Conservation (phyloP, 106 monocot genomes). For the Iris macrosiphon region DNA sequence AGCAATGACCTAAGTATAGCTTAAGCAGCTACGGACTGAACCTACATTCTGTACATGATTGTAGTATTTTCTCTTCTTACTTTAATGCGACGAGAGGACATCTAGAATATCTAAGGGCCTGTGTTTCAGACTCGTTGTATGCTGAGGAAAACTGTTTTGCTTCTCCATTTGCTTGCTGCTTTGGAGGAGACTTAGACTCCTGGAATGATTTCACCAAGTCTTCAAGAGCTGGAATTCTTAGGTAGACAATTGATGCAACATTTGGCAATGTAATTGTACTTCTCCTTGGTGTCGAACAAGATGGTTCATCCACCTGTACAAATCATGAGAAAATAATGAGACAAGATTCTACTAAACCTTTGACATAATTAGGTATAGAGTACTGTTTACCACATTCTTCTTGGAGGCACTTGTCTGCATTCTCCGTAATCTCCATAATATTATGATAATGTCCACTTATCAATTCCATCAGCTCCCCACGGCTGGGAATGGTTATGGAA, state of each 20-base stretch:
- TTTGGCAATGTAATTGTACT: slow-evolving; percentile 48
- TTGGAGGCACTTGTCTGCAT: slow-evolving; percentile 42
- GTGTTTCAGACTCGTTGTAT: slow-evolving; percentile 27
- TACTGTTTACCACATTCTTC: slow-evolving; percentile 61
- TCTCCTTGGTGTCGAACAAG: slow-evolving; percentile 72
- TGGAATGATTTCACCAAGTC: slow-evolving; percentile 68
- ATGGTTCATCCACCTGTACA: slow-evolving; percentile 64
- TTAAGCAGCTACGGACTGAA: too few relatives aligned
- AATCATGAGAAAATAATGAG: background rate
- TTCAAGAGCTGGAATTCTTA: slow-evolving; percentile 69
- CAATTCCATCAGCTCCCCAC: slow-evolving; percentile 34
- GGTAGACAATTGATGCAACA: slow-evolving; percentile 46
- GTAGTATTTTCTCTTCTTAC: background rate
- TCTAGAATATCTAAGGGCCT: slow-evolving; percentile 38
- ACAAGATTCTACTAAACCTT: background rate
- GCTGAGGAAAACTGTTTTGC: slow-evolving; percentile 28
- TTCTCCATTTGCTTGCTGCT: slow-evolving; percentile 37
- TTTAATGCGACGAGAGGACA: slow-evolving; percentile 25
- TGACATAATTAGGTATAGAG: background rate
- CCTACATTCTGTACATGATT: too few relatives aligned
- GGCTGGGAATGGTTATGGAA: slow-evolving; percentile 22
- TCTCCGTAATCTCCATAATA: slow-evolving; percentile 35
- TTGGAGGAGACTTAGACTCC: slow-evolving; percentile 32
- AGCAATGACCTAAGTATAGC: too few relatives aligned
- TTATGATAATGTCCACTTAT: slow-evolving; percentile 41